These are phyloP conservation scores for Aspergillus novoparasiticus DNA, from an alignment of 2,329 filamentous ascomycete species.

Conservation along the genomic window DNA sequence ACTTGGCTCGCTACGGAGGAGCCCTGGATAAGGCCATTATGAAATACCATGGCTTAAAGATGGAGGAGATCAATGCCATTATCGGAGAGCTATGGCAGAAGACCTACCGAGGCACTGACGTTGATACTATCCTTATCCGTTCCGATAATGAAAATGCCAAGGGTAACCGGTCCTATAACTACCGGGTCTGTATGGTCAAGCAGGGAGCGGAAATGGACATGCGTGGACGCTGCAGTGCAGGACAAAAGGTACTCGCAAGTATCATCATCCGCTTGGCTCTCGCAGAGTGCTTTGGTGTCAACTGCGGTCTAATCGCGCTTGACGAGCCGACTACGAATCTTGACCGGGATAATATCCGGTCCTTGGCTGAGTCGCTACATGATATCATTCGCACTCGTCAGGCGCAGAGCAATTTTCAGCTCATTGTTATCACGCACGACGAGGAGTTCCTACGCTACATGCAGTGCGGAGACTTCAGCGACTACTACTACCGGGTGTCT, in stretches of 20 bases:
- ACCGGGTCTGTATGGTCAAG: conserved; percentile 97
- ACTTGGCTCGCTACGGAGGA: conserved; percentile 77
- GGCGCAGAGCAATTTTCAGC: conserved; percentile 91
- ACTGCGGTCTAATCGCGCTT: conserved; percentile 93
- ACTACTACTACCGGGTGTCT: conserved; percentile 85
- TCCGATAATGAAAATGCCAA: conserved; percentile 80
- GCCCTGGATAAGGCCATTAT: conserved; percentile 96
- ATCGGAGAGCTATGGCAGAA: conserved; percentile 95
- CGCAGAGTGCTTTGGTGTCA: conserved; percentile 93
- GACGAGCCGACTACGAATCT: conserved; percentile 98
- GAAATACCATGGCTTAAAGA: conserved; percentile 94
- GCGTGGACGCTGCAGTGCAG: conserved; percentile 94
- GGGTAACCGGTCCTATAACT: conserved; percentile 87
- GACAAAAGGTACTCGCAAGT: conserved; percentile 92
- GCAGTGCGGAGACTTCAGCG: conserved; percentile 90
- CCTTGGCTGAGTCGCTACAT: conserved; percentile 80
- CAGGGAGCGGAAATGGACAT: conserved; percentile 98
- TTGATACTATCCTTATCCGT: conserved; percentile 93
- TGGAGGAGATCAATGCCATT: conserved; percentile 97
- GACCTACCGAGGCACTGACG: conserved; percentile 95
- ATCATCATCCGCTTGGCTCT: conserved; percentile 97
- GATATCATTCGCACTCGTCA: conserved; percentile 82
- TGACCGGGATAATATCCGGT: conserved; percentile 90
- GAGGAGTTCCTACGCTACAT: conserved; percentile 93
- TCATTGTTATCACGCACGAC: conserved; percentile 98